These are phyloP conservation scores for Penicillium sp. DNA, from an alignment of 2,329 filamentous ascomycete genomes.

Conservation along the genomic window DNA sequence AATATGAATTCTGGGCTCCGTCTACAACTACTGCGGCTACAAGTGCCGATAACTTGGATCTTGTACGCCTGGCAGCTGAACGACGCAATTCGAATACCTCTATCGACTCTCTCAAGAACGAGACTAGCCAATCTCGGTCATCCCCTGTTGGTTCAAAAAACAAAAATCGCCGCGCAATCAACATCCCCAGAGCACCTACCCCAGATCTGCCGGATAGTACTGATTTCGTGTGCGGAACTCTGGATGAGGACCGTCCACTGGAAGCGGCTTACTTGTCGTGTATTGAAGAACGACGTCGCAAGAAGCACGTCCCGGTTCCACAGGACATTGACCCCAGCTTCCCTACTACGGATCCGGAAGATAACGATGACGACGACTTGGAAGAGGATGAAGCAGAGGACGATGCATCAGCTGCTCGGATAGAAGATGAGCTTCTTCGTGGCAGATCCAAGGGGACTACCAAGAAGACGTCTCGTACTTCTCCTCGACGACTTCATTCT, in stretches of 20 bases:
- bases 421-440: constrained; percentile 21
- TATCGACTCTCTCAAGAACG: constrained; percentile 45
- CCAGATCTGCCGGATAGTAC: constrained; percentile 93
- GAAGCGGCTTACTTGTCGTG: constrained; percentile 89
- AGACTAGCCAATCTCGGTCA: constrained; percentile 23
- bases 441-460: constrained; percentile 43
- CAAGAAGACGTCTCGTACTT: constrained; percentile 53
- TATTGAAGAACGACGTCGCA: constrained; percentile 72
- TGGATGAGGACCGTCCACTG: constrained; percentile 92
- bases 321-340: constrained; percentile 98
- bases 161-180: constrained; percentile 36
- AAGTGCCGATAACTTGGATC: constrained; percentile 50
- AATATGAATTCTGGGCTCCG: constrained; percentile 63
- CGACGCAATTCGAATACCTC: constrained; percentile 53
- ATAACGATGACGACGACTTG: constrained; percentile 69
- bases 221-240: constrained; percentile 96
- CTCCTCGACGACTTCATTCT: constrained; percentile 61
- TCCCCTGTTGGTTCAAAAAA: constrained; percentile 23
- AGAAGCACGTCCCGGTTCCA: constrained; percentile 78
- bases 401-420: constrained; percentile 47
- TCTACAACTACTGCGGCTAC: constrained; percentile 46
- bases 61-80: constrained; percentile 43
- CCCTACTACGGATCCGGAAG: constrained; percentile 86
- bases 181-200: constrained; percentile 56
- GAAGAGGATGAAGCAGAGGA: constrained; percentile 52